Percentiles rank a stretch among this genome's conserved stretches.
phyloP scores from a whole-genome alignment of 805 yeast species.

The baker's yeast (Saccharomyces cerevisiae) region DNA sequence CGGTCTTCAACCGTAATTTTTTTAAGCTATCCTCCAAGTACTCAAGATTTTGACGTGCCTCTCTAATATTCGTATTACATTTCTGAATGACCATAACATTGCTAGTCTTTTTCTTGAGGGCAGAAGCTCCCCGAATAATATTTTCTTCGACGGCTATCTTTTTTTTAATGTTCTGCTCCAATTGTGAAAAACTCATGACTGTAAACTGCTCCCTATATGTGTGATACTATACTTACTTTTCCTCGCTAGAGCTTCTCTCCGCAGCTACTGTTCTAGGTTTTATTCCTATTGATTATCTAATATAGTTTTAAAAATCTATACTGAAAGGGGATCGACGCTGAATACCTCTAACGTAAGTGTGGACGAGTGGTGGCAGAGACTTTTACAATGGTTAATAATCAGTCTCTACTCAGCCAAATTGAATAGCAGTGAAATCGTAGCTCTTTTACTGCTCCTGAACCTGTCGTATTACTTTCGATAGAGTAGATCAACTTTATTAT shows the following conservation, averaged over 20 bases:
- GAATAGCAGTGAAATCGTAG: neutral
- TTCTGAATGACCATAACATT: constrained; percentile 81
- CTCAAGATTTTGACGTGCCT: constrained; percentile 84
- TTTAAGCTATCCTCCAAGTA: constrained; percentile 72
- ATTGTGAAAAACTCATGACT: constrained; percentile 12
- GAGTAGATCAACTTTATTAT: neutral
- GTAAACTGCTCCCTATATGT: neutral
- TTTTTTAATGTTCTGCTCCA: constrained; percentile 56
- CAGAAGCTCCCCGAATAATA: constrained; percentile 79
- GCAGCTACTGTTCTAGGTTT: neutral
- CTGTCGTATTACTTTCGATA: neutral
- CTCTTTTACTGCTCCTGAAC: neutral
- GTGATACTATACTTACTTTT: neutral
- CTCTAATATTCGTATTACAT: constrained; percentile 84
- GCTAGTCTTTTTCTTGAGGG: constrained; percentile 66
- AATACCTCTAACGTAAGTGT: neutral
- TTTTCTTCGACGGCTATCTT: constrained; percentile 86
- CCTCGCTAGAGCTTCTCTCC: neutral
- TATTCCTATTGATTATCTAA: neutral
- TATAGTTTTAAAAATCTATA: neutral
- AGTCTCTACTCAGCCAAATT: neutral
- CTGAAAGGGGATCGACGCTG: neutral
- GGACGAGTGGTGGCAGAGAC: neutral
- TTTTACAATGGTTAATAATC: neutral
- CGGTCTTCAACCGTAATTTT: constrained; percentile 36